phyloP scores from a whole-genome alignment of 2,329 filamentous ascomycete species.

The Kalmusia sp. region DNA sequence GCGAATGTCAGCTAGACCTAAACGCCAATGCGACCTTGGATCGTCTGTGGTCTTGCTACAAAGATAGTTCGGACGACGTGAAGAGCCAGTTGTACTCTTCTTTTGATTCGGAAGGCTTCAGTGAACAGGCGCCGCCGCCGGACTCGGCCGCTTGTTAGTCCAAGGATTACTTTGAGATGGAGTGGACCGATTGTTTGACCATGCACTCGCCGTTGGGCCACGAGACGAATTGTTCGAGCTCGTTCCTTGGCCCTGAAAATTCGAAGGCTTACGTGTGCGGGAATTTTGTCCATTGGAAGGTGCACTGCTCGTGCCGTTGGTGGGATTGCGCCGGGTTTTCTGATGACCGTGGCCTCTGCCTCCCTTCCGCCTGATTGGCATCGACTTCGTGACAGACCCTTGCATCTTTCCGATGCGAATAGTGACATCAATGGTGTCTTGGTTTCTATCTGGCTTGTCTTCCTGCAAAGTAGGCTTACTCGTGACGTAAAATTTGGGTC shows the following conservation, averaged over 20 bases:
- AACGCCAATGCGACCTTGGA: neutral
- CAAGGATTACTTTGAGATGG: slow-evolving; percentile 29
- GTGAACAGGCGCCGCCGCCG: slow-evolving; percentile 30
- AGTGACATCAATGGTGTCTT: slow-evolving; percentile 35
- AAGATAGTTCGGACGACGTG: neutral
- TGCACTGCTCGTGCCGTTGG: slow-evolving; percentile 20
- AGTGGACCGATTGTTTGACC: slow-evolving; percentile 34
- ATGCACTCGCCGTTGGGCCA: slow-evolving; percentile 33
- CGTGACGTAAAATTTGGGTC: neutral
- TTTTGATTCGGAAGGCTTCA: slow-evolving; percentile 13
- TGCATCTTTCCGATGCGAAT: slow-evolving; percentile 35
- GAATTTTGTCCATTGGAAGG: slow-evolving; percentile 29
- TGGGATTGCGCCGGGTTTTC: slow-evolving; percentile 36
- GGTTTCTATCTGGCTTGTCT: slow-evolving; percentile 25
- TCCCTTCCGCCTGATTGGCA: slow-evolving; percentile 33
- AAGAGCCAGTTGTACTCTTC: neutral
- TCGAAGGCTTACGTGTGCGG: slow-evolving; percentile 38
- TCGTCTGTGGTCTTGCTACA: neutral
- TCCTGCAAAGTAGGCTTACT: slow-evolving; percentile 2
- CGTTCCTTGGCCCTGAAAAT: slow-evolving; percentile 34
- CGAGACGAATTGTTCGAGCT: slow-evolving; percentile 31
- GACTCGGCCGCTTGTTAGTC: slow-evolving; percentile 29
- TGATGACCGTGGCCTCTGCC: slow-evolving; percentile 21
- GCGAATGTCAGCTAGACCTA: slow-evolving; percentile 11
- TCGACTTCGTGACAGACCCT: slow-evolving; percentile 34